These are phyloP conservation scores for Fusarium caatingaense DNA, from an alignment of 2,329 filamentous ascomycete species.

Conservation along the genomic window DNA sequence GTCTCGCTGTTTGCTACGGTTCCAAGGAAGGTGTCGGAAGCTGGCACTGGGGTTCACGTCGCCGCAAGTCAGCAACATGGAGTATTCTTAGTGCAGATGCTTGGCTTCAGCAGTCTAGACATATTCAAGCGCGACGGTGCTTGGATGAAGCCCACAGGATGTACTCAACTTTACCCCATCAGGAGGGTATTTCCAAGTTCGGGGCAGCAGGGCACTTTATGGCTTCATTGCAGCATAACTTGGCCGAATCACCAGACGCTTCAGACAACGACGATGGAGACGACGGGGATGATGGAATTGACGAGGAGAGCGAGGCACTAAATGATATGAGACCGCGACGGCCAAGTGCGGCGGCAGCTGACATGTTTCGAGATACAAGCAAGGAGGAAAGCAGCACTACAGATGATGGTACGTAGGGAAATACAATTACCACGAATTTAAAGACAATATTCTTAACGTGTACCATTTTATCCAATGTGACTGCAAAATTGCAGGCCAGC, in stretches of 20 bases:
- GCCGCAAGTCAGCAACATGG: constrained; percentile 91
- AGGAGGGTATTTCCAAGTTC: constrained; percentile 65
- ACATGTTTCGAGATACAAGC: constrained; percentile 58
- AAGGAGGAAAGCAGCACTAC: constrained; percentile 32
- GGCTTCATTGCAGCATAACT: constrained; percentile 60
- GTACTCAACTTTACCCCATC: constrained; percentile 63
- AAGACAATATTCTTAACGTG: background rate
- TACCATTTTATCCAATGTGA: background rate
- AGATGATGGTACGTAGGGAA: constrained; percentile 47
- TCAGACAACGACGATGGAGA: constrained; percentile 53
- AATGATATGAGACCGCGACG: constrained; percentile 63
- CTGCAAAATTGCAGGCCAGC: background rate
- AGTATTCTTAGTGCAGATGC: constrained; percentile 83
- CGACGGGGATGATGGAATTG: constrained; percentile 57
- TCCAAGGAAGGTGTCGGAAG: constrained; percentile 76
- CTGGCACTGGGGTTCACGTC: constrained; percentile 75
- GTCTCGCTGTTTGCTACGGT: constrained; percentile 85
- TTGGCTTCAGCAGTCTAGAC: constrained; percentile 83
- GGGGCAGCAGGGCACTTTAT: constrained; percentile 63
- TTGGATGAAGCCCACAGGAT: constrained; percentile 74
- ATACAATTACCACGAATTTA: constrained; percentile 49
- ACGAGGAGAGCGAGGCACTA: constrained; percentile 68
- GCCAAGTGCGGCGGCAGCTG: constrained; percentile 64
- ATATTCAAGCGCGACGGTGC: constrained; percentile 80
- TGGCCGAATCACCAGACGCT: constrained; percentile 60